Percentiles rank a stretch among this genome's conserved stretches.
Conservation (phyloP, 306 rosid species). For the Alnus rubra region DNA sequence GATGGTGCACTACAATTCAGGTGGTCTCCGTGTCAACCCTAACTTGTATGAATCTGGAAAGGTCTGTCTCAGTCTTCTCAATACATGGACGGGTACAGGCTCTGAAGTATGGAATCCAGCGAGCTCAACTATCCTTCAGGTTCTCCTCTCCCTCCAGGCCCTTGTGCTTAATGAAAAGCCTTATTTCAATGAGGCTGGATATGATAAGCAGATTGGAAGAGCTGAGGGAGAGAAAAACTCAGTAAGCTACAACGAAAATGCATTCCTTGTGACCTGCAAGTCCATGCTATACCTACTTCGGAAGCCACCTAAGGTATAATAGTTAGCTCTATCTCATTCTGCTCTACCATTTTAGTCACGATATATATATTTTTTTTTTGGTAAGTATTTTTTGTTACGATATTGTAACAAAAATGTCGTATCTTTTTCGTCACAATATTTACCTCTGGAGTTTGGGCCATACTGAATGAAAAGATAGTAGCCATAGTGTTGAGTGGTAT, state of each 20-base stretch:
- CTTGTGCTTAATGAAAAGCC: conserved; percentile 97
- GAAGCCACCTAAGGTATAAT: conserved; percentile 75
- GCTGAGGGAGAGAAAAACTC: conserved; percentile 97
- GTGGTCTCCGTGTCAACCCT: conserved; percentile 87
- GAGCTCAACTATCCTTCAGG: conserved; percentile 81
- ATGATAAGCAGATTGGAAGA: conserved; percentile 83
- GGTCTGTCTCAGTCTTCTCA: conserved; percentile 91
- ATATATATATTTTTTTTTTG: too few relatives aligned
- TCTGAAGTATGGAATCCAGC: conserved; percentile 88
- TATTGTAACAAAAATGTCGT: too few relatives aligned
- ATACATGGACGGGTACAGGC: conserved; percentile 80
- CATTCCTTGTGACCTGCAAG: conserved; percentile 83
- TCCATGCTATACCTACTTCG: conserved; percentile 72
- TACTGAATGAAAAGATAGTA: neutral
- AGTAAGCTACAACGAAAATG: conserved; percentile 86
- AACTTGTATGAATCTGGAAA: conserved; percentile 94
- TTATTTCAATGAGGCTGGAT: conserved; percentile 97
- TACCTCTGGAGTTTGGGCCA: neutral
- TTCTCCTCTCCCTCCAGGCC: conserved; percentile 96
- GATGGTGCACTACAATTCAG: conserved; percentile 84
- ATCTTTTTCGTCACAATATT: too few relatives aligned
- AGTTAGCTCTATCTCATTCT: conserved; percentile 7
- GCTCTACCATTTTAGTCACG: neutral
- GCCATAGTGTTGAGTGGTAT: neutral
- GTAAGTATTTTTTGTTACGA: too few relatives aligned